phyloP scores from a whole-genome alignment of 2,329 filamentous ascomycete genomes.

The Ceratocystis cacaofunesta region DNA sequence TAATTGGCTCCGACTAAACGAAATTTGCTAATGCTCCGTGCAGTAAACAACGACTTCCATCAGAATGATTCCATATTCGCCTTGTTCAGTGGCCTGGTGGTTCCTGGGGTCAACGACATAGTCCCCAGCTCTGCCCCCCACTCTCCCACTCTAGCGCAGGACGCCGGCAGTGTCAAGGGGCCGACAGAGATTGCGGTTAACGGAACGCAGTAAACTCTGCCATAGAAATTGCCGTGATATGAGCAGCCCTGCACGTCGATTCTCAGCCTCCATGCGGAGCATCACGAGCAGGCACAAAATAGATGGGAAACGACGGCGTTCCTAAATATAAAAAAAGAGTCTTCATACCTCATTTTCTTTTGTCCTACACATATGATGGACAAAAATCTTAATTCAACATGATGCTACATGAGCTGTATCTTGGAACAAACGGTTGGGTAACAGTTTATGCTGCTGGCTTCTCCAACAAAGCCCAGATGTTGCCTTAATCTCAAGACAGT shows the following conservation, averaged over 20 bases:
- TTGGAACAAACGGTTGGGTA: not conserved
- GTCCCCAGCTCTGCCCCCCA: slow-evolving; percentile 11
- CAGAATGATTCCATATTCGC: slow-evolving; percentile 67
- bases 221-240: not conserved
- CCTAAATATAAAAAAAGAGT: not conserved
- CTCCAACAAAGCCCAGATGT: slow-evolving; percentile 13
- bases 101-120: slow-evolving; percentile 43
- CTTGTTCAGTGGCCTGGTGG: slow-evolving; percentile 63
- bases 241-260: not conserved
- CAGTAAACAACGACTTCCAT: slow-evolving; percentile 97
- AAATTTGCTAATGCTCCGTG: not conserved
- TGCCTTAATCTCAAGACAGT: not conserved
- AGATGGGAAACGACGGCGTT: not conserved
- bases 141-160: slow-evolving; percentile 10
- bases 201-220: slow-evolving; percentile 11
- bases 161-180: slow-evolving; percentile 7
- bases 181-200: slow-evolving; percentile 13
- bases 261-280: not conserved
- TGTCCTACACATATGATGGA: slow-evolving; percentile 1
- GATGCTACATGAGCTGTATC: not conserved
- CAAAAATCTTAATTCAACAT: slow-evolving; percentile 15
- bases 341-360: not conserved
- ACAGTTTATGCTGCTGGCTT: slow-evolving; percentile 9
- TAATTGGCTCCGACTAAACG: not conserved
- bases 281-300: not conserved